These are phyloP conservation scores for Septoria linicola DNA, from an alignment of 2,329 filamentous ascomycete genomes.

Conservation along the genomic window DNA sequence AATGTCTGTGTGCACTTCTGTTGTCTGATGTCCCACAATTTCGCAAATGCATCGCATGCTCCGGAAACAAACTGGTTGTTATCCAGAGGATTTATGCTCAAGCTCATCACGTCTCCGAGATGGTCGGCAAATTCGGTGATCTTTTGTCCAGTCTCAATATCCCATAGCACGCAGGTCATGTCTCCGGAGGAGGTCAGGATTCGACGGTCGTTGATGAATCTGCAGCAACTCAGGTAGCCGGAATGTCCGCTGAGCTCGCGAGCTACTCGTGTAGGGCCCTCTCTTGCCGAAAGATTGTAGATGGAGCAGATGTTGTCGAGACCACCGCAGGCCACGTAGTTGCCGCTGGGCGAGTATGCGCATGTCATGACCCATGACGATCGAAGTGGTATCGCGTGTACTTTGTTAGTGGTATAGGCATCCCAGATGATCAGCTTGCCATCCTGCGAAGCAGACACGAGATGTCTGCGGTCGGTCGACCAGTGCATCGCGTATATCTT, in stretches of 20 bases:
- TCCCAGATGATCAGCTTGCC: conserved; percentile 99
- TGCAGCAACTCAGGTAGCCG: conserved; percentile 95
- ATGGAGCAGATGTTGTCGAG: conserved; percentile 99
- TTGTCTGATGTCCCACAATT: conserved; percentile 97
- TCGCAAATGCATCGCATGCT: conserved; percentile 96
- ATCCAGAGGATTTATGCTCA: conserved; percentile 98
- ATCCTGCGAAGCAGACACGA: conserved; percentile 97
- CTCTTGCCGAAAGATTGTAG: conserved; percentile 95
- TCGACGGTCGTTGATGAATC: conserved; percentile 97
- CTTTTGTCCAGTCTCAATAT: conserved; percentile 96
- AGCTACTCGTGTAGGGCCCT: conserved; percentile 94
- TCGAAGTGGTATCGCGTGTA: conserved; percentile 93
- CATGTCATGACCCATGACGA: conserved; percentile 99
- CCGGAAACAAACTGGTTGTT: conserved; percentile 99
- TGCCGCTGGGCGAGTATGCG: conserved; percentile 95
- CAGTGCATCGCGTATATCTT: conserved; percentile 99
- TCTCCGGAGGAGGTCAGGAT: conserved; percentile 98
- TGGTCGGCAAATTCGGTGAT: conserved; percentile 98
- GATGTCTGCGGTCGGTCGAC: conserved; percentile 95
- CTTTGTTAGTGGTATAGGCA: conserved; percentile 99
- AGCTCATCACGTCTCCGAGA: conserved; percentile 98
- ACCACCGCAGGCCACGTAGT: conserved; percentile 97
- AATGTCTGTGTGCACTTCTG: conserved; percentile 99
- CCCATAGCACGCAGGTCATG: conserved; percentile 99
- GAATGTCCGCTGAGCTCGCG: conserved; percentile 95